Evolutionary conservation across 164 flowering plant species (phyloP).

Genomic region (grape (Vitis vinifera)): ASM3070453v1 NC_081805.1:8452001-8452500

Average conservation of each 20-base stretch:
- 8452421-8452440: no score
- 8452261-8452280: constrained; percentile 70
- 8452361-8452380: constrained; percentile 38
- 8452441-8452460: no score
- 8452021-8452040: constrained; percentile 74
- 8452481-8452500: constrained; percentile 70
- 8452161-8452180: neutral
- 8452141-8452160: constrained; percentile 37
- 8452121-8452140: constrained; percentile 73
- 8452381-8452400: constrained; percentile 41
- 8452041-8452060: constrained; percentile 91
- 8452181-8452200: no score
- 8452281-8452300: constrained; percentile 74
- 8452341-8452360: constrained; percentile 86
- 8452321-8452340: constrained; percentile 88
- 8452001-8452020: constrained; percentile 79
- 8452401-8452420: neutral
- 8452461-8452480: neutral
- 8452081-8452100: constrained; percentile 56
- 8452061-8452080: constrained; percentile 71
- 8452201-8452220: constrained; percentile 15
- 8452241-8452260: constrained; percentile 82
- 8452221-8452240: constrained; percentile 31
- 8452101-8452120: constrained; percentile 61
- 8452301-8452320: constrained; percentile 75